Base-by-base conservation (phyloP, 805 yeast genomes). In the Candida khao-thaluensis region DNA sequence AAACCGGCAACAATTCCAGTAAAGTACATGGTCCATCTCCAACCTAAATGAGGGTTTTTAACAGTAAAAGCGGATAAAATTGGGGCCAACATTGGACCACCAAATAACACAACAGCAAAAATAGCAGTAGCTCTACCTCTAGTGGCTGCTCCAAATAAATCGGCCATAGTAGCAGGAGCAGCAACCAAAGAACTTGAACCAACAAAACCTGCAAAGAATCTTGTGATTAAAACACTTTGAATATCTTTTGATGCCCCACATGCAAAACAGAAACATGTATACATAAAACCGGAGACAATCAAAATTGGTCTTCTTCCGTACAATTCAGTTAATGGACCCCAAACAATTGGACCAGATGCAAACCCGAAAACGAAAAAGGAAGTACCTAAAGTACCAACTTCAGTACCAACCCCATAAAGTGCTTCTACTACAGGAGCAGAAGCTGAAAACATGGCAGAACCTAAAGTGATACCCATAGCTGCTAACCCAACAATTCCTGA, bases 301-400 rank as follows among this genome's bases (percentile, higher is more conserved):
- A 74, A 66, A 20, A 76, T 73, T 4, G 56, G 43, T 46, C 63
- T 71, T 30, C 79, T 58, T 32, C 71, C 60, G 49, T 42, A 51
- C 12, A 64, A 59, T 40, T 58, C 60, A 15, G 55, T 46, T 18
- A 56, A 43, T 6, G 62, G 60, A 32, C 62, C 96, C 88, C 93
- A 90, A 25, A 87, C 53, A 36, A 90, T 69, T 3, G 98, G 98
- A 14, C 97, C 96, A 1, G 87, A 74, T 1, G 96, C 97, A 62
- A 89, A 91, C 8, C 97, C 98, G 29, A 88, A 60, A n/a, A 90
- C 96, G 52, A 78, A 90, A 17, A 89, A 43, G 1, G 96, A 80
- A 7, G 88, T 74, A 41, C 87, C 85, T 33, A 91, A 70, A 16
- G 85, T 74, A 10, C 84, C 82, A n/a, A 81, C 90, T 8, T 79